Percentiles rank a stretch among this genome's conserved stretches.
phyloP scores from a whole-genome alignment of 78 protist genomes.

The slime mould (Dictyostelium discoideum) region dicty_2.7 NC_007089.4:1216501-1217000 shows the following conservation, averaged over 20 bases:
- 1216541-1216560: conserved; percentile 87
- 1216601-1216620: conserved; percentile 34
- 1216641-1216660: conserved; percentile 78
- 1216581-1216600: not conserved
- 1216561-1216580: conserved; percentile 57
- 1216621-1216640: conserved; percentile 89
- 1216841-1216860: conserved; percentile 1
- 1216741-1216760: conserved; percentile 76
- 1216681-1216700: conserved; percentile 34
- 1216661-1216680: conserved; percentile 74
- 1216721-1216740: conserved; percentile 92
- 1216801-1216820: conserved; percentile 70
- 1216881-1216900: not conserved
- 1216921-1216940: not conserved
- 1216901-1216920: not conserved
- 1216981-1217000: not conserved
- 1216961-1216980: not conserved
- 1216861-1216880: conserved; percentile 22
- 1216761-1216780: conserved; percentile 87
- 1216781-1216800: not conserved
- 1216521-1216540: conserved; percentile 45
- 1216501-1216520: not conserved
- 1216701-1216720: conserved; percentile 94
- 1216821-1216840: conserved; percentile 91
- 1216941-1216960: conserved; percentile 53